Evolutionary conservation across 1,284 basidiomycete genomes (phyloP), one percentile per base, ranked within the genome.

Genomic region (Mycosarcoma mackinlayi): DNA sequence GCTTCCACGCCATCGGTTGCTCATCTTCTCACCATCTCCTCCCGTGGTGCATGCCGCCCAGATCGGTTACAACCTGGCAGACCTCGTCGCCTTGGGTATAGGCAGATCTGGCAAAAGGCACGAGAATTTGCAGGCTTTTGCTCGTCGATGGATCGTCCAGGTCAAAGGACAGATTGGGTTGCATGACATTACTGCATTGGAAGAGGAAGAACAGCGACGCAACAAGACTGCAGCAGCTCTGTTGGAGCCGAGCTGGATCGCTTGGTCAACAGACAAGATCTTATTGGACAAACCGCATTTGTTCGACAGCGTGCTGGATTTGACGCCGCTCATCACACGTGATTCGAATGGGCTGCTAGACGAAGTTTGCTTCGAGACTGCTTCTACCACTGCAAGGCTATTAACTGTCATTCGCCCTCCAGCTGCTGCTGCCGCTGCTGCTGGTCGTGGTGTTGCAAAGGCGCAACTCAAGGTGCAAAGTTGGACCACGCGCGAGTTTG

Each of bases 201-300:
- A 75, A 24, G 47, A 70, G 3, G 75, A 73, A 25, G 51, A 57
- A 42, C 55, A 66, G 24, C 37, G 39, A 24, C 58, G 41, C 27
- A 16, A 21, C 21, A 35, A 41, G 7, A 25, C 25, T 16, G 16
- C 31, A 39, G 19, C 37, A 24, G 13, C n/a, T 1, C 11, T 28
- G 10, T 11, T 21, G 8, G 24, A 46, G 21, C 60, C 44, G n/a
- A 52, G 68, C 34, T 78, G 76, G 76, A 73, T 78, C 34, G 75
- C 75, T 7, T 77, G 74, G 74, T 76, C 68, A 9, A 59, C 75
- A 5, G 75, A 78, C 51, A 75, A 73, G 64, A 67, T 78, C 35
- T 34, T 77, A 18, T 62, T 77, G 18, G 75, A 78, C 18, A 78
- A 77, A 53, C 57, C 64, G 14, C 51, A 72, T 31, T 40, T 78